These are phyloP conservation scores for Nicotiana obtusifolia DNA, from an alignment of 257 asterid species.

Conservation along the genomic window DNA sequence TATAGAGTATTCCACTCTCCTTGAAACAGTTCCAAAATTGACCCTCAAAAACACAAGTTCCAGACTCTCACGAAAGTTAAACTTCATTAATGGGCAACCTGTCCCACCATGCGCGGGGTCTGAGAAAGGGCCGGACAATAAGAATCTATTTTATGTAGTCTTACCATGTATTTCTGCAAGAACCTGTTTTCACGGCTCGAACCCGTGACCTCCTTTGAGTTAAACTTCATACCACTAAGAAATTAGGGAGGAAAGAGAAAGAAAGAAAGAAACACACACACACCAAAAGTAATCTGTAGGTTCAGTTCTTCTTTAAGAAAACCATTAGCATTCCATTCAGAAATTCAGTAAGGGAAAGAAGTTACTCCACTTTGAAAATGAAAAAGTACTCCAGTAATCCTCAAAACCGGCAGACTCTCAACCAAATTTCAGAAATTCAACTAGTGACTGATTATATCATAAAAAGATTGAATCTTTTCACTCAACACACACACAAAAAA, in stretches of 20 bases:
- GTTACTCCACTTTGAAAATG: not conserved
- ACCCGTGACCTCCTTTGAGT: no score
- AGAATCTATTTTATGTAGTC: no score
- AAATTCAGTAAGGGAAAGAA: not conserved
- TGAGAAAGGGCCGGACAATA: no score
- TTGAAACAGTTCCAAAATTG: no score
- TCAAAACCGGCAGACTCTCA: not conserved
- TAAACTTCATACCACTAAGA: not conserved
- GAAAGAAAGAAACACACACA: not conserved
- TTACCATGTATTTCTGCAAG: no score
- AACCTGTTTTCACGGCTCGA: no score
- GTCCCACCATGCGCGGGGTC: no score
- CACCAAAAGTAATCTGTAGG: not conserved
- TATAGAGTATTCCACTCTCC: no score
- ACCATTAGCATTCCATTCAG: not conserved
- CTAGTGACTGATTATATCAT: not conserved
- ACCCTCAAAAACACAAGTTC: no score
- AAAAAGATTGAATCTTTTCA: not conserved
- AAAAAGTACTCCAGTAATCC: not conserved
- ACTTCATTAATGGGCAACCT: no score
- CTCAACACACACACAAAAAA: not conserved
- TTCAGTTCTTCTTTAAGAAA: not conserved
- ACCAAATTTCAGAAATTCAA: not conserved
- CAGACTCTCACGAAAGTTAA: no score
- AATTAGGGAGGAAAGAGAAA: not conserved